Evolutionary conservation across 495 filamentous ascomycete species (phyloP).

Genomic region (Cetradonia linearis): DNA sequence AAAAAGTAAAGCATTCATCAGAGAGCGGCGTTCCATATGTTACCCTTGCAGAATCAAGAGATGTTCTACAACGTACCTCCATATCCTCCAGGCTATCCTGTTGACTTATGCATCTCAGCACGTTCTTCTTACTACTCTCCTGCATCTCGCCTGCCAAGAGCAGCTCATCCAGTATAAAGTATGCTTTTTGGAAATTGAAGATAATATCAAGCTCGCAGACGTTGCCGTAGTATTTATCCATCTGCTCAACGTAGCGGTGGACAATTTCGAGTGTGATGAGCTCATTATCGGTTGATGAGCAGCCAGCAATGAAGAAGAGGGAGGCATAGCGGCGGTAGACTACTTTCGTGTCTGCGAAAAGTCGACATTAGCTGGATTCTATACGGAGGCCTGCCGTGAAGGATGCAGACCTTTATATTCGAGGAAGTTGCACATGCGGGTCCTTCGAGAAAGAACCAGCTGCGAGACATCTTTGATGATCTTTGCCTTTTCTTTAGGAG

Average conservation of each 20-base stretch:
- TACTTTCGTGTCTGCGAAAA: slow-evolving; percentile 76
- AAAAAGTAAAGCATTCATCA: slow-evolving; percentile 5
- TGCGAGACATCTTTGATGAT: slow-evolving; percentile 99
- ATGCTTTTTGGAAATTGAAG: slow-evolving; percentile 99
- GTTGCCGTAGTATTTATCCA: slow-evolving; percentile 99
- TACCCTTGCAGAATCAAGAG: background rate
- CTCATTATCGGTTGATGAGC: slow-evolving; percentile 90
- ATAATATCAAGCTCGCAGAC: slow-evolving; percentile 99
- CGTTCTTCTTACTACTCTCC: slow-evolving; percentile 98
- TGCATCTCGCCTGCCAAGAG: slow-evolving; percentile 94
- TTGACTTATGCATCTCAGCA: slow-evolving; percentile 85
- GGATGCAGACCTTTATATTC: slow-evolving; percentile 78
- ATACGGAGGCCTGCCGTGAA: background rate
- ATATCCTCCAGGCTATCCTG: slow-evolving; percentile 94
- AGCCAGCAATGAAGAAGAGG: slow-evolving; percentile 98
- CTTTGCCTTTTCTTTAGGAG: slow-evolving; percentile 97
- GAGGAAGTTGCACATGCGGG: slow-evolving; percentile 99
- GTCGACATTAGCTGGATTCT: slow-evolving; percentile 15
- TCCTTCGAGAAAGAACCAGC: slow-evolving; percentile 86
- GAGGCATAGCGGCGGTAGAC: slow-evolving; percentile 98
- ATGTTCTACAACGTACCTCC: slow-evolving; percentile 61
- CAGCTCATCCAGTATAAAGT: slow-evolving; percentile 96
- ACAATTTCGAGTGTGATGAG: slow-evolving; percentile 97
- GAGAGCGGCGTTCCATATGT: background rate
- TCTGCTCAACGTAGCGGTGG: slow-evolving; percentile 97